Evolutionary conservation across 257 asterid species (phyloP).

Genomic region (Anisodus tanguticus): DNA sequence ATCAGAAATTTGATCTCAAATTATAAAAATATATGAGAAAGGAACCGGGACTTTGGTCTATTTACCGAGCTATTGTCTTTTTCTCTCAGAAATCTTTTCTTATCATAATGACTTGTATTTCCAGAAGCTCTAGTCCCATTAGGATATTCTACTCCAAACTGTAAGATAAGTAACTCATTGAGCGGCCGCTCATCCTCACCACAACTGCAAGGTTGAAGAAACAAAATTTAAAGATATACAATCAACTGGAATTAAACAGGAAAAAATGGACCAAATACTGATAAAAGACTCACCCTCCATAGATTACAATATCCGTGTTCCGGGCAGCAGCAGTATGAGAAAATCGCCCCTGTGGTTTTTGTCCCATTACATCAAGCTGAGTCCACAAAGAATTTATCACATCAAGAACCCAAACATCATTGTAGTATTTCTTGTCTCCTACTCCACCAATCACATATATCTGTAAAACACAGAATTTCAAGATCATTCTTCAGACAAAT

Average conservation of each 20-base stretch:
- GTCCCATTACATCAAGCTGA: constrained; percentile 59
- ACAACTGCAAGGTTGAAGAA: constrained; percentile 56
- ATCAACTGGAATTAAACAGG: constrained; percentile 20
- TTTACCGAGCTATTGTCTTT: constrained; percentile 33
- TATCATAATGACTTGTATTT: constrained; percentile 42
- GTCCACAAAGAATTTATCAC: constrained; percentile 62
- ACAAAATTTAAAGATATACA: neutral
- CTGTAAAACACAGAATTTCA: constrained; percentile 40
- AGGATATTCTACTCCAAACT: constrained; percentile 46
- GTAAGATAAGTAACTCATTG: constrained; percentile 75
- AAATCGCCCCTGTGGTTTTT: constrained; percentile 76
- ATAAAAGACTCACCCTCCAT: constrained; percentile 74
- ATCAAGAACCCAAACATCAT: constrained; percentile 85
- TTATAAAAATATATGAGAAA: neutral
- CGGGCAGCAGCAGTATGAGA: constrained; percentile 82
- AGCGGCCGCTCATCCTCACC: constrained; percentile 95
- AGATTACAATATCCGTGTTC: constrained; percentile 63
- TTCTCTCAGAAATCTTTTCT: constrained; percentile 43
- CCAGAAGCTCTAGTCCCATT: constrained; percentile 38
- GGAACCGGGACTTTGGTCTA: neutral
- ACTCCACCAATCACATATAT: constrained; percentile 88
- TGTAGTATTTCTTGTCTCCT: constrained; percentile 78
- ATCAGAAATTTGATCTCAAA: neutral
- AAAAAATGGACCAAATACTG: neutral
- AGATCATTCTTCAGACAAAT: neutral